Evolutionary conservation across 108 stramenopile species (phyloP).

Genomic region (Nitzschia inconspicua): DNA sequence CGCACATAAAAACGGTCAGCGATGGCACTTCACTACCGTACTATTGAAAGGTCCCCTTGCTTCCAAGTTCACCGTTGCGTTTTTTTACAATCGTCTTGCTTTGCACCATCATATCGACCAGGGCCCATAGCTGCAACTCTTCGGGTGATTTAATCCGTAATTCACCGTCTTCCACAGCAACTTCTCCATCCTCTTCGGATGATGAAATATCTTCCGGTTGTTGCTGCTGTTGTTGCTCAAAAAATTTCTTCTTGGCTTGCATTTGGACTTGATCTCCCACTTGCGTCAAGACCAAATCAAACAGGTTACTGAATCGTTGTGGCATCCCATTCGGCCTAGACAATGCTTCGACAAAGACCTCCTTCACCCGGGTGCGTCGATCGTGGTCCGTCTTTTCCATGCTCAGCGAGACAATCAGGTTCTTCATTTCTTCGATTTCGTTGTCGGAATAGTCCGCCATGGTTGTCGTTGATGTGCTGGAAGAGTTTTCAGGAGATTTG

Average conservation of each 20-base stretch:
- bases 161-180: neutral
- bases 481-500: neutral
- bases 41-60: slow-evolving; percentile 46
- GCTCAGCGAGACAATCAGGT: slow-evolving; percentile 55
- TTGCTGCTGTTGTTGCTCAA: slow-evolving; percentile 15
- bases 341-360: slow-evolving; percentile 53
- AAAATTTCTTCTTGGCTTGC: slow-evolving; percentile 40
- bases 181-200: slow-evolving; percentile 3
- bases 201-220: neutral
- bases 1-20: too few relatives aligned
- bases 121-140: slow-evolving; percentile 35
- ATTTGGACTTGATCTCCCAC: slow-evolving; percentile 63
- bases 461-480: neutral
- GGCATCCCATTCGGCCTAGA: slow-evolving; percentile 31
- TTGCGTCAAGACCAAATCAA: slow-evolving; percentile 27
- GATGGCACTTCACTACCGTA: too few relatives aligned
- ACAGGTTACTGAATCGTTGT: slow-evolving; percentile 31
- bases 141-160: slow-evolving; percentile 3
- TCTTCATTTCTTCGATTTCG: slow-evolving; percentile 65
- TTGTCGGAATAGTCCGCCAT: slow-evolving; percentile 19
- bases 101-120: slow-evolving; percentile 88
- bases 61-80: slow-evolving; percentile 57
- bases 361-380: slow-evolving; percentile 38
- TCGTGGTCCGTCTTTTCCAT: slow-evolving; percentile 51
- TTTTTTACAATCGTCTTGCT: slow-evolving; percentile 73